Conservation (phyloP, 1,284 basidiomycete genomes). For the Golubevia sp. region DNA sequence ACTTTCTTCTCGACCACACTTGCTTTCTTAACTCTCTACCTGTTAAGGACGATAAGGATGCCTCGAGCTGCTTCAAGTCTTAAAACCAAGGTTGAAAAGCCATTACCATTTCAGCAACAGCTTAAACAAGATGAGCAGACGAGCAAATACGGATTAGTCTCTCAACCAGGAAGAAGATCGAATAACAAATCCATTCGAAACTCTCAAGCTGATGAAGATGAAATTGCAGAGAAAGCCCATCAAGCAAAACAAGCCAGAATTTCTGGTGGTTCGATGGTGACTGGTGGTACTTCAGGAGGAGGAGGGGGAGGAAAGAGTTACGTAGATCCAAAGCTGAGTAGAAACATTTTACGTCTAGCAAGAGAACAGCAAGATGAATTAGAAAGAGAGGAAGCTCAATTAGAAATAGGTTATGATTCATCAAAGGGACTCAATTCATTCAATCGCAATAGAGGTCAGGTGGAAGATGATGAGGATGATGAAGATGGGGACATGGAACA, state of each 20-base stretch:
- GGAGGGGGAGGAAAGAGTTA: conserved; percentile 30
- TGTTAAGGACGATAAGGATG: no score
- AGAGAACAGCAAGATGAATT: conserved; percentile 88
- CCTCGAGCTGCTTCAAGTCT: conserved; percentile 29
- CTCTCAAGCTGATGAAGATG: conserved; percentile 17
- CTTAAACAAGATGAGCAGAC: conserved; percentile 34
- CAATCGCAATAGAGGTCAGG: no score
- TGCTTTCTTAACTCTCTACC: no score
- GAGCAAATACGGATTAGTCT: conserved; percentile 33
- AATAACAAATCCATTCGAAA: conserved; percentile 18
- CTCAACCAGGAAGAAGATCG: conserved; percentile 26
- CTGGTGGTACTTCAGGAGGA: conserved; percentile 29
- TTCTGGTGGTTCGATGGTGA: conserved; percentile 27
- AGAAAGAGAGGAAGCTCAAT: conserved; percentile 57
- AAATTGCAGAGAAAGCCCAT: conserved; percentile 8
- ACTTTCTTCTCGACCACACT: no score
- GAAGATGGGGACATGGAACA: background rate
- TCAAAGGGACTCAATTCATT: no score
- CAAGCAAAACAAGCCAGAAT: conserved; percentile 1
- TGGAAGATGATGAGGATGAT: background rate
- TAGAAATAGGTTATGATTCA: no score
- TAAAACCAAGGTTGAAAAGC: conserved; percentile 16
- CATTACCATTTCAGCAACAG: conserved; percentile 36
- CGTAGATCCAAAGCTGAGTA: conserved; percentile 72
- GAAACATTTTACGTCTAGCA: conserved; percentile 88